These are phyloP conservation scores for Styphnolobium japonicum DNA, from an alignment of 306 rosid genomes.

Conservation along the genomic window DNA sequence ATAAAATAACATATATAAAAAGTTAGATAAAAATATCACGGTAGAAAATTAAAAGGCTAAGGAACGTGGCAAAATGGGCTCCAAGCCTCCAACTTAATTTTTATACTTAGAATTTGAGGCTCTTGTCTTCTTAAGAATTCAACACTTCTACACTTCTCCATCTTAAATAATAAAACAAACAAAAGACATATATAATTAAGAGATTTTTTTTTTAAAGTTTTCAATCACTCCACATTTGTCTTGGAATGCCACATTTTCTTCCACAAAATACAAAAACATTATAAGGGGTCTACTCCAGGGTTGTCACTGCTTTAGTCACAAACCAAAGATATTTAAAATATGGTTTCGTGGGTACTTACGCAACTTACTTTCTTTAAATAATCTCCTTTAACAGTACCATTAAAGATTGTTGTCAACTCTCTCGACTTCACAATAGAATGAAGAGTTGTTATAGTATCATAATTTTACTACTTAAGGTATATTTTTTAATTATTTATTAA, in stretches of 20 bases:
- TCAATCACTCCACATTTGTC: constrained; percentile 30
- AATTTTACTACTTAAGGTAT: too few relatives aligned
- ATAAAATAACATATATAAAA: not conserved
- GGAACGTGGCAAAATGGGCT: not conserved
- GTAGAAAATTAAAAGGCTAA: not conserved
- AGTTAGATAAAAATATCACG: not conserved
- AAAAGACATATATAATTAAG: not conserved
- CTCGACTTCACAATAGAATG: not conserved
- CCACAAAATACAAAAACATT: constrained; percentile 29
- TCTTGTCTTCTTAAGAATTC: constrained; percentile 30
- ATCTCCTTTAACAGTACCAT: not conserved
- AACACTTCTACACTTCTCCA: constrained; percentile 10
- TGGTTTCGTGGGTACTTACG: constrained; percentile 32
- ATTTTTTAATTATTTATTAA: too few relatives aligned
- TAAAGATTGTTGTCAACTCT: not conserved
- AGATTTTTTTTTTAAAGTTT: not conserved
- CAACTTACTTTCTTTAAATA: constrained; percentile 20
- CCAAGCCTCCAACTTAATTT: constrained; percentile 22
- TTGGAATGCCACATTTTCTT: constrained; percentile 34
- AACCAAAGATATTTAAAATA: constrained; percentile 1
- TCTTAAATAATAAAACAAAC: constrained; percentile 17
- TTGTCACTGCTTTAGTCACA: constrained; percentile 41
- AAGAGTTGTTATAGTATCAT: too few relatives aligned
- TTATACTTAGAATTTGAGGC: constrained; percentile 5
- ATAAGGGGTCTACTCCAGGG: constrained; percentile 30